Base-by-base conservation (phyloP, 345 rosid species). In the Sonneratia caseolaris region DNA sequence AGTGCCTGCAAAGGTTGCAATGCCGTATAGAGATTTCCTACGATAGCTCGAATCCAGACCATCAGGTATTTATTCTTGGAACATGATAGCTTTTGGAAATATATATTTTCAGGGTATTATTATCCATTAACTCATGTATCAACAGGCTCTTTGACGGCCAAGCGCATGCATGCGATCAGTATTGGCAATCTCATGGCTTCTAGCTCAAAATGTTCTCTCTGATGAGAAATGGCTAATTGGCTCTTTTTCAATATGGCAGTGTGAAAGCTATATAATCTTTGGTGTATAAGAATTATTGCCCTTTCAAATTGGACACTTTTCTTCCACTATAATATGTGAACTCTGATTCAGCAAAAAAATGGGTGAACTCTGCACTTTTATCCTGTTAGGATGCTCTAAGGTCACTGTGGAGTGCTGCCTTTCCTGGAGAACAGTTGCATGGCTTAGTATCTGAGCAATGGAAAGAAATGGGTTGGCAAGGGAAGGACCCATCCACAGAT, bases 391-490 rank as follows among this genome's bases (percentile, higher is more conserved):
- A 89, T 66, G 91, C 98, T 75, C 80, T 96, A 79, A 92, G 76
- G 84, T 89, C 87, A 55, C 78, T 96, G 37, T 96, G 99, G 99
- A 83, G 78, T 79, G 95, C 86, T 82, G 80, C 98, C 66, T 96
- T 91, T 84, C 98, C 98, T 57, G 91, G 83, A 71, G 98, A 92
- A 80, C 91, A 91, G 81, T 93, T 96, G 67, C 78, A 62, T 66
- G 91, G 91, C 69, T 77, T 96, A 73, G 87, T 92, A 82, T 91
- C 99, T 76, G 99, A 96, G 82, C 99, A 91, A 75, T 96, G 99
- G 99, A 96, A 96, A 81, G 97, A 91, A 86, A 96, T 96, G 99
- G 99, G 99, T 68, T 96, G 99, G 99, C 99, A 92, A 81, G 99
- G 99, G 57, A 96, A 92, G 85, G 99, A 96, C 79, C 99, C 99